Base-by-base conservation (phyloP, 1,284 basidiomycete species). In the Kwoniella shivajii region DNA sequence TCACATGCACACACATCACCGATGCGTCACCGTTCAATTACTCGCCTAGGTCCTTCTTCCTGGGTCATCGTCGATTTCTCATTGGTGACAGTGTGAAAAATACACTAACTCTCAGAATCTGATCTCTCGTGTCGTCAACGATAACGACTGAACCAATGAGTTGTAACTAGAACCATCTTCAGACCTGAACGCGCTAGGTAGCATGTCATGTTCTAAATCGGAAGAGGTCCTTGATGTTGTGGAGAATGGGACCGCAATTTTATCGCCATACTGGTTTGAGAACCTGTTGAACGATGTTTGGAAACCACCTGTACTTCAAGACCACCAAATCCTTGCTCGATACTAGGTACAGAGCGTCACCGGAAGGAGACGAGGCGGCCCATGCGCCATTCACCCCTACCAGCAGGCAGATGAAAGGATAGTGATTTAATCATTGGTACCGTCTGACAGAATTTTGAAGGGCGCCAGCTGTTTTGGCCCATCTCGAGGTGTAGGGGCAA, bases 371-470 rank as follows among this genome's bases (percentile, higher is more conserved):
- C 9, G 33, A 36, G n/a, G 33, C 33, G 33, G 33, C 22, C 39
- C 39, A 42, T 4, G 22, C 39, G 4, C 22, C 20, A n/a, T n/a
- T n/a, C n/a, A n/a, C 37, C 31, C 38, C 54, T 26, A 37, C 45
- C 41, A 11, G 64, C 59, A 6, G 64, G 61, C 1, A 66, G 16
- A n/a, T 61, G 61, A 43, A 66, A 63, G 0, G 58, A 52, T 13
- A 66, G 48, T 16, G 58, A 50, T 26, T 60, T 45, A 43, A 66
- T 26, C n/a, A n/a, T n/a, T n/a, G n/a, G n/a, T n/a, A n/a, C n/a
- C n/a, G n/a, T n/a, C n/a, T n/a, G n/a, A n/a, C n/a, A n/a, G n/a
- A n/a, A n/a, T n/a, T n/a, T n/a, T n/a, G n/a, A n/a, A n/a, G n/a
- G n/a, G n/a, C n/a, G n/a, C n/a, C n/a, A n/a, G n/a, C n/a, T n/a